A percentile compares a stretch with the other conserved stretches of the same genome.
Evolutionary conservation across 176 grass and related monocot species (phyloP).

Genomic region (Areca catechu): DNA sequence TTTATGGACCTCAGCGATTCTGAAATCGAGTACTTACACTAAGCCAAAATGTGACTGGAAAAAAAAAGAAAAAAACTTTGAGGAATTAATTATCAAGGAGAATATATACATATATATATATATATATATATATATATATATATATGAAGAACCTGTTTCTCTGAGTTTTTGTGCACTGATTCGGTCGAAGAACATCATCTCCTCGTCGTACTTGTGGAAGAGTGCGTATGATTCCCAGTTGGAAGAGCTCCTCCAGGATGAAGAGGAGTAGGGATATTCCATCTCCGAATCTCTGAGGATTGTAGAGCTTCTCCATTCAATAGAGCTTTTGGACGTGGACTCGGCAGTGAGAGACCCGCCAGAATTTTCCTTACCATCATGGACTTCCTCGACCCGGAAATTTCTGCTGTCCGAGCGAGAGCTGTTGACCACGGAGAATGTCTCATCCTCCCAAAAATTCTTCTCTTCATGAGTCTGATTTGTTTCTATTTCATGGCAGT

Average conservation of each 20-base stretch:
- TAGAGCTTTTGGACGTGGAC: constrained; percentile 94
- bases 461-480: not conserved
- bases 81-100: too few relatives aligned
- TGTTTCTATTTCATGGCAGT: not conserved
- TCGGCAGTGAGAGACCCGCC: constrained; percentile 50
- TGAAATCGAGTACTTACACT: constrained; percentile 11
- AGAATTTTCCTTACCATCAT: constrained; percentile 15
- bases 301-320: constrained; percentile 81
- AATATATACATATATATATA: too few relatives aligned
- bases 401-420: constrained; percentile 25
- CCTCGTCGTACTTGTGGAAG: constrained; percentile 89
- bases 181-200: constrained; percentile 88
- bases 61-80: too few relatives aligned
- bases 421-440: constrained; percentile 17
- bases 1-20: constrained; percentile 73
- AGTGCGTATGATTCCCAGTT: constrained; percentile 81
- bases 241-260: constrained; percentile 79
- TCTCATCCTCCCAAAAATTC: constrained; percentile 7
- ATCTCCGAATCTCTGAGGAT: constrained; percentile 74
- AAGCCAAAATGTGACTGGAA: too few relatives aligned
- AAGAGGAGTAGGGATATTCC: constrained; percentile 87
- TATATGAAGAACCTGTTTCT: constrained; percentile 62
- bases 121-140: too few relatives aligned
- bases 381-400: constrained; percentile 3
- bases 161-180: constrained; percentile 81